Percentiles rank a stretch among this genome's conserved stretches.
These are phyloP conservation scores for Fusarium sacchari DNA, from an alignment of 2,329 filamentous ascomycete genomes.

Conservation along the genomic window DNA sequence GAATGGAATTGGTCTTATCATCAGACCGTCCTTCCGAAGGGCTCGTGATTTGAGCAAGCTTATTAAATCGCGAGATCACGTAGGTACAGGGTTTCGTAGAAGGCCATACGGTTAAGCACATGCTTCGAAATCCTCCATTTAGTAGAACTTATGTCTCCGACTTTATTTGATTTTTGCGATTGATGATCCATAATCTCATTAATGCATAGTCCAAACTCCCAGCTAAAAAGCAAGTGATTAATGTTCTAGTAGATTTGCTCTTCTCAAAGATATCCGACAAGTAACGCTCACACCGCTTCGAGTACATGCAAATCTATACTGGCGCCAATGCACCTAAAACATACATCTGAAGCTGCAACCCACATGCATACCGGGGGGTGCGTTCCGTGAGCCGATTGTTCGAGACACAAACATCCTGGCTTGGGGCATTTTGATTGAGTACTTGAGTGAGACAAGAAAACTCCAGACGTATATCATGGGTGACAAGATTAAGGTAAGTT, in stretches of 20 bases:
- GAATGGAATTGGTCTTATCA: constrained; percentile 25
- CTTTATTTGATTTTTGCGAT: neutral
- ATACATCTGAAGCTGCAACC: constrained; percentile 6
- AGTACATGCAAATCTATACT: neutral
- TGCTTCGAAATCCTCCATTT: neutral
- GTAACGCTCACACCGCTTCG: constrained; percentile 9
- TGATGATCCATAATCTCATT: neutral
- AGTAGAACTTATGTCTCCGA: neutral
- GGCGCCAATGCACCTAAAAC: neutral
- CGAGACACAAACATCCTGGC: neutral
- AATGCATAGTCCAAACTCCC: neutral
- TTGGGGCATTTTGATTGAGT: neutral
- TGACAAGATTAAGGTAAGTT: neutral
- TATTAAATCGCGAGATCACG: neutral
- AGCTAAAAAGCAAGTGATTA: constrained; percentile 1
- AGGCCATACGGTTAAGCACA: neutral
- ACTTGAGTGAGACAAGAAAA: neutral
- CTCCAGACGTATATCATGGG: neutral
- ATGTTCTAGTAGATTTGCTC: neutral
- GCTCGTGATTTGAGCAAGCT: neutral
- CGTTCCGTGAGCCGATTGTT: constrained; percentile 2
- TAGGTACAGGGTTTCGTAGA: neutral
- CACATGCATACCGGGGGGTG: neutral
- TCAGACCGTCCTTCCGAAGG: neutral
- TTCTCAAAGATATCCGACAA: neutral